Evolutionary conservation across 2,329 filamentous ascomycete species (phyloP), one percentile per base, ranked within the genome.

Genomic region (Trichophyton benhamiae): DNA sequence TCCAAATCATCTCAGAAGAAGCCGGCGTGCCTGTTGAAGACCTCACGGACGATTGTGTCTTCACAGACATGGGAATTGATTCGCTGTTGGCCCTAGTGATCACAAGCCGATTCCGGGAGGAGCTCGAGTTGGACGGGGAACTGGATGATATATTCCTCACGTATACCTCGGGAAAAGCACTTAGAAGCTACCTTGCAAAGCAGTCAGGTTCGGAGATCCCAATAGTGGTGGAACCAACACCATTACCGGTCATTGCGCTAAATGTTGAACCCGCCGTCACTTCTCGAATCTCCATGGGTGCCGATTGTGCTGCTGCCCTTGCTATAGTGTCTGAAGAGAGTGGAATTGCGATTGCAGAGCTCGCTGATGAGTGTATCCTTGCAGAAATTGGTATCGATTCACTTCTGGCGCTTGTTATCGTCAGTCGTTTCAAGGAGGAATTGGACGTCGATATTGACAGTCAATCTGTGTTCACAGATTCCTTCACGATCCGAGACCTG

Each of bases 401-500:
- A 3, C 57, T 66, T 8, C 52, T 65, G 7, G 52, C 49, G 11
- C 41, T 66, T 5, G 48, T 53, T 15, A 62, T 64, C 7, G 30
- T 36, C 3, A 52, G 60, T 13, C 42, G 52, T 20, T 25, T 64
- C 13, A 30, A 46, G 13, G 62, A 65, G 25, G 38, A 42, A 20
- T 22, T 64, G 38, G 60, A 78, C 5, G 68, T 82, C 8, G 74
- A 78, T 52, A 77, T 84, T 44, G 41, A 44, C 6, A 44, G 41
- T n/a, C 41, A 44, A 17, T 13, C 41, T 8, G 41, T 44, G n/a
- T 44, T 44, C 41, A 44, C 41, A 13, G 41, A 44, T 44, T 44
- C 41, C n/a, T 44, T 44, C 41, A 44, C 15, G 41, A 17, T 44
- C 41, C 15, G 41, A 17, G 41, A 44, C 20, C 8, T 42, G 22